Conservation (phyloP, 2,329 filamentous ascomycete genomes). For the Aulographum hederae region DNA sequence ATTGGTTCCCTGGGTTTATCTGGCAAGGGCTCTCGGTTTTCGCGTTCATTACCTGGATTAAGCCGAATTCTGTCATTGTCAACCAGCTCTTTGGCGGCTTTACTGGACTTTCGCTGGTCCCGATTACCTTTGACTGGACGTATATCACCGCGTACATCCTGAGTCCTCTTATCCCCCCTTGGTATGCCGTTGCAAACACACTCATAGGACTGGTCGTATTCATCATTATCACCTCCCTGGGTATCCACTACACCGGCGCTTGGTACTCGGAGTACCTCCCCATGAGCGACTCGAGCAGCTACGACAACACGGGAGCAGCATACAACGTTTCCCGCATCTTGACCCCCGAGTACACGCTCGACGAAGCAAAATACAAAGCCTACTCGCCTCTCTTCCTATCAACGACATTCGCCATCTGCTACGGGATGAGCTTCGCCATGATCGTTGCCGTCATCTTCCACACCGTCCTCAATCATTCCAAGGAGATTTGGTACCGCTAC, state of each 20-base stretch:
- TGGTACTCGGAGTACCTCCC: slow-evolving; percentile 49
- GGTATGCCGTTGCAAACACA: slow-evolving; percentile 7
- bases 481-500: slow-evolving; percentile 20
- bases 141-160: slow-evolving; percentile 2
- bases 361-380: slow-evolving; percentile 13
- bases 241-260: slow-evolving; percentile 35
- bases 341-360: slow-evolving; percentile 13
- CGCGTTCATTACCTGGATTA: slow-evolving; percentile 54
- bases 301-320: slow-evolving; percentile 15
- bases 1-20: slow-evolving; percentile 51
- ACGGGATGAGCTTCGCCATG: slow-evolving; percentile 18
- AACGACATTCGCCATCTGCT: slow-evolving; percentile 19
- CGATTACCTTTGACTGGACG: slow-evolving; percentile 36
- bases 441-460: slow-evolving; percentile 18
- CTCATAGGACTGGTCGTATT: slow-evolving; percentile 15
- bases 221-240: slow-evolving; percentile 14
- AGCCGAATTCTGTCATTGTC: slow-evolving; percentile 45
- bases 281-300: slow-evolving; percentile 38
- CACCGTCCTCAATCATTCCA: slow-evolving; percentile 16
- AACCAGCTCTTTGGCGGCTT: slow-evolving; percentile 58
- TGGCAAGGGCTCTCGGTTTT: slow-evolving; percentile 53
- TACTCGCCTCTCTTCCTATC: slow-evolving; percentile 20
- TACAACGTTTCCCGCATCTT: slow-evolving; percentile 18
- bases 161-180: slow-evolving; percentile 5
- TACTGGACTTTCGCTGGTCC: slow-evolving; percentile 48